Evolutionary conservation across 2,329 filamentous ascomycete species (phyloP).

Genomic region (Elsinoe batatas): DNA sequence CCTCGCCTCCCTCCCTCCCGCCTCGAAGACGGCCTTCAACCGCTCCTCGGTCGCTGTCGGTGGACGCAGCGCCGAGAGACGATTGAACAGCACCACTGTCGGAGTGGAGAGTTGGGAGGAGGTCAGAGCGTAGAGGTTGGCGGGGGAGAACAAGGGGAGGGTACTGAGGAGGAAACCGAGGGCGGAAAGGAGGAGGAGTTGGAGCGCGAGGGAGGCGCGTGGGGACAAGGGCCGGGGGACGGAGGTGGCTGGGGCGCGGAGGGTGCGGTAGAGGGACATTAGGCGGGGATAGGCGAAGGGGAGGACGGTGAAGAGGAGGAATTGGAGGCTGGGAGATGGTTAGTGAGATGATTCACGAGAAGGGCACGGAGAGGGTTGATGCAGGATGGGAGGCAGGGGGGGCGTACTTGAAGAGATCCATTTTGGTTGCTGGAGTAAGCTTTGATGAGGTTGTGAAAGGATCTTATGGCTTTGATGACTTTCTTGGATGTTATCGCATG

Average conservation of each 20-base stretch:
- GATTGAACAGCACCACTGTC: conserved; percentile 73
- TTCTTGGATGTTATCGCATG: not conserved
- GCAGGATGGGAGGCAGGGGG: not conserved
- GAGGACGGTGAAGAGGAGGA: conserved; percentile 48
- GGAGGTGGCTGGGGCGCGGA: conserved; percentile 34
- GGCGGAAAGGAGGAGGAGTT: conserved; percentile 48
- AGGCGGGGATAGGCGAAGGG: conserved; percentile 61
- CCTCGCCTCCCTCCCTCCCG: conserved; percentile 50
- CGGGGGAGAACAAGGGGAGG: conserved; percentile 57
- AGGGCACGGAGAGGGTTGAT: not conserved
- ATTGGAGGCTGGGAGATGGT: conserved; percentile 30
- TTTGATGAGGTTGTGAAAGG: not conserved
- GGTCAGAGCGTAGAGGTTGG: conserved; percentile 73
- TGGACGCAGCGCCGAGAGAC: conserved; percentile 52
- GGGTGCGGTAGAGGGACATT: conserved; percentile 53
- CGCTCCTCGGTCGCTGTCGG: conserved; percentile 53
- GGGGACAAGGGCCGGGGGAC: conserved; percentile 45
- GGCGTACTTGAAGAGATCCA: not conserved
- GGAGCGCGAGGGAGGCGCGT: conserved; percentile 47
- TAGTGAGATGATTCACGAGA: not conserved
- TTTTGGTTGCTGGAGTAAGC: not conserved
- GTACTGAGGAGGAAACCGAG: conserved; percentile 49
- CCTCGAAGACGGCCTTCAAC: conserved; percentile 57
- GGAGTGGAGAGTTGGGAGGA: conserved; percentile 75
- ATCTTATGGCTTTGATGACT: not conserved